Evolutionary conservation across 2,329 filamentous ascomycete species (phyloP).

Genomic region (Venturiaceae sp.): DNA sequence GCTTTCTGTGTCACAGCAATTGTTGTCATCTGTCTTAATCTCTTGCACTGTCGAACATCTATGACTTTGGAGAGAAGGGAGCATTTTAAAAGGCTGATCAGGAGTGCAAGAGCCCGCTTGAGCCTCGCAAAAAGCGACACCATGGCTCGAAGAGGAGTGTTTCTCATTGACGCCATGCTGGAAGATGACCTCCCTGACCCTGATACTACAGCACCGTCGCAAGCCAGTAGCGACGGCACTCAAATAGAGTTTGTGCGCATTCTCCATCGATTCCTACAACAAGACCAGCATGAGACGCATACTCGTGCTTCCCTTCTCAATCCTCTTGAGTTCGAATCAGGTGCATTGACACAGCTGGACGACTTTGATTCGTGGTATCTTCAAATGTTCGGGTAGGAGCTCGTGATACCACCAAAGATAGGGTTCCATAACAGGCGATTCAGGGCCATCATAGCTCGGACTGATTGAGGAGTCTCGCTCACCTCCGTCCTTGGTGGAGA

Average conservation of each 20-base stretch:
- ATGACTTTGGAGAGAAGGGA: not conserved
- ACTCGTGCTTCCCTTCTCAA: not conserved
- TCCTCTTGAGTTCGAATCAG: not conserved
- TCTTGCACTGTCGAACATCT: not conserved
- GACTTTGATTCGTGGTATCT: slow-evolving; percentile 1
- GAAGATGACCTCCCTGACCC: not conserved
- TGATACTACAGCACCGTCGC: not conserved
- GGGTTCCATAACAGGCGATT: no score
- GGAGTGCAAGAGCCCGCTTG: not conserved
- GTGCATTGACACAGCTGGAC: not conserved
- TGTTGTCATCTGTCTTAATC: not conserved
- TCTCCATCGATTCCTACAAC: not conserved
- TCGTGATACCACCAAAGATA: not conserved
- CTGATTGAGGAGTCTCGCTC: no score
- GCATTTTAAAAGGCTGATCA: not conserved
- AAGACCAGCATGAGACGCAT: not conserved
- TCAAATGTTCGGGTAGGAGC: not conserved
- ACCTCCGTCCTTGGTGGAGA: not conserved
- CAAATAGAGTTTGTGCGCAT: not conserved
- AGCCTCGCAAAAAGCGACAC: not conserved
- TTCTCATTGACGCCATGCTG: not conserved
- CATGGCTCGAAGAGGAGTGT: not conserved
- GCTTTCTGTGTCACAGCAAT: slow-evolving; percentile 2
- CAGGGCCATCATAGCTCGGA: no score
- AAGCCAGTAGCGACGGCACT: not conserved